Base-by-base conservation (phyloP, 179 eudicot species). In the Actinidia polygama region DNA sequence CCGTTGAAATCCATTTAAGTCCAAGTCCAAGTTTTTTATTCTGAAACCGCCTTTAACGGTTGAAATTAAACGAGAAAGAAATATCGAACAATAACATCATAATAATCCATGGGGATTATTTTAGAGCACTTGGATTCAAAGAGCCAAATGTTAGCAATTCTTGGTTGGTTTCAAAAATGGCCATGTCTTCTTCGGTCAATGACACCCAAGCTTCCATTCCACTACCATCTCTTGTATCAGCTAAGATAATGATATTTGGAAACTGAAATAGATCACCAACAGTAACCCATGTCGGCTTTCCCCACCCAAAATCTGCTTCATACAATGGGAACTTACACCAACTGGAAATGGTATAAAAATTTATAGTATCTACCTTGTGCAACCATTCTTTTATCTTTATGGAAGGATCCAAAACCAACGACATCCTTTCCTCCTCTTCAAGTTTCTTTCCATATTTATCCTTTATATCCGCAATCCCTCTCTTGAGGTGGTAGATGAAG, bases 391-490 rank as follows among this genome's bases (percentile, higher is more conserved):
- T 23, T 26, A 18, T 4, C 24, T 46, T 23, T 23, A 0, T 53
- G n/a, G 18, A 0, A 51, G 19, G 9, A 0, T 70, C 26, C 6
- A 46, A 5, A 70, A 70, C 19, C 53, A 19, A 23, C 53, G 5
- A 19, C 18, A 15, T 6, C 44, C n/a, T 44, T 70, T 46, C 24
- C 3, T 68, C 50, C 21, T 83, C 64, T 51, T 54, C 61, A 3
- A 84, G 44, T 63, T 78, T 80, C 79, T 84, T 86, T 77, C 83
- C 79, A 18, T 30, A 84, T 10, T 85, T 87, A 4, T 79, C 66
- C 23, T 83, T 58, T 6, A 88, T 64, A 23, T 73, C 54, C 23
- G 77, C 67, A 62, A 85, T 82, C 15, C 75, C 54, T 23, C 57
- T 53, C 76, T 73, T 58, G 0, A 86, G 19, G 16, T 78, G 55